Base-by-base conservation (phyloP, 768 basidiomycete species). In the Chiua virens region DNA sequence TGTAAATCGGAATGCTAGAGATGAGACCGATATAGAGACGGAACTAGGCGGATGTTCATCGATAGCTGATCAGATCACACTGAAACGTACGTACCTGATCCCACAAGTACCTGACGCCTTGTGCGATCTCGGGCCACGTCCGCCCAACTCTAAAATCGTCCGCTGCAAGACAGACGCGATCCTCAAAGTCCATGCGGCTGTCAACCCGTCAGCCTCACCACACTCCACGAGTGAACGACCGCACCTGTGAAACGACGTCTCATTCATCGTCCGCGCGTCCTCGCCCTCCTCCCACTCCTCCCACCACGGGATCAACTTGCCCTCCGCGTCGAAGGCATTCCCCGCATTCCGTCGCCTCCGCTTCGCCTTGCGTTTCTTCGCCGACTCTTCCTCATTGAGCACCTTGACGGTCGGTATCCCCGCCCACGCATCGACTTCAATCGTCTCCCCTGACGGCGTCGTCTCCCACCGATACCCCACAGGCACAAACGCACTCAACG, bases 401-500 rank as follows among this genome's bases (percentile, higher is more conserved):
- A 70, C 54, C 32, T 58, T 68, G 34, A 70, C 21, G 1, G 67
- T 68, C 15, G 44, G 62, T 1, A 70, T 43, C 2, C 57, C 60
- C 13, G 10, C 50, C 45, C 55, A 50, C 1, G 52, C 62, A 42
- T 68, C 67, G 30, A 69, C 62, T n/a, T 68, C 67, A 47, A 64
- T 50, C 39, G 39, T 5, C 13, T 53, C 46, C 9, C 58, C 68
- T 1, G 52, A 49, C 14, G 52, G 18, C 4, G 36, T 48, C 1
- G 8, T 35, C 20, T 49, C 14, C 25, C 21, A 28, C 17, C 36
- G 54, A 47, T 68, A 68, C 42, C 67, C 67, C 13, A 15, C 45
- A 0, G 69, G 65, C 0, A 4, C 62, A 55, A 76, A 83, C 25
- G 70, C 63, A 37, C 65, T 62, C 62, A 81, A 82, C 0, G 77